phyloP scores from a whole-genome alignment of 768 basidiomycete genomes.

The Leucosporidium yakuticum region DNA sequence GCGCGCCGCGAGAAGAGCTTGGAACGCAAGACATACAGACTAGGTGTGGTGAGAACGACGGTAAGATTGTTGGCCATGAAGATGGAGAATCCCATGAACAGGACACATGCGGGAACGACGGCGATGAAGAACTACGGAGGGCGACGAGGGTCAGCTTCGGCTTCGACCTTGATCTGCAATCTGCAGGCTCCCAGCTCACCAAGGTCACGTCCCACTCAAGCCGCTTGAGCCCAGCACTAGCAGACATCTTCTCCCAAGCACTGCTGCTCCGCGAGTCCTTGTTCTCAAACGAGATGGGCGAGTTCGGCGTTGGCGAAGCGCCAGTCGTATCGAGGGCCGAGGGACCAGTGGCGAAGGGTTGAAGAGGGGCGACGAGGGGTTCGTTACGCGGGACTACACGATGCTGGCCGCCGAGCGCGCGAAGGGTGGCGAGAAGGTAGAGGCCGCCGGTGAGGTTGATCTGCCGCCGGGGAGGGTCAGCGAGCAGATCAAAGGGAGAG shows the following conservation, averaged over 20 bases:
- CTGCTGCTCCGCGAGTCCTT: neutral
- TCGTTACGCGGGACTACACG: slow-evolving; percentile 3
- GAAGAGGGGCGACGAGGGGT: slow-evolving; percentile 12
- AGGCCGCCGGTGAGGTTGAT: slow-evolving; percentile 12
- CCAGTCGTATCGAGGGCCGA: neutral
- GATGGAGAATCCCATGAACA: slow-evolving; percentile 4
- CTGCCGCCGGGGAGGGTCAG: neutral
- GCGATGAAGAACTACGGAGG: slow-evolving; percentile 5
- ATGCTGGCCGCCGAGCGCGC: neutral
- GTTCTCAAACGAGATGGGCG: too few species aligned
- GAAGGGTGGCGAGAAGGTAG: slow-evolving; percentile 8
- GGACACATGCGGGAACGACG: slow-evolving; percentile 1
- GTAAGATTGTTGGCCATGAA: neutral
- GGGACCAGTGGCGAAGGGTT: neutral
- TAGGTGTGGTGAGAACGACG: neutral
- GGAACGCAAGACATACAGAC: neutral
- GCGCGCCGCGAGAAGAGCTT: neutral
- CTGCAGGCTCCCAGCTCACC: too few species aligned
- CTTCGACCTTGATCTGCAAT: too few species aligned
- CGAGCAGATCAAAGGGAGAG: neutral
- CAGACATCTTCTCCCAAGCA: neutral
- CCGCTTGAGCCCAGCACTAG: slow-evolving; percentile 2
- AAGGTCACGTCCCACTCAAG: slow-evolving; percentile 7
- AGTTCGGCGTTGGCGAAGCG: too few species aligned
- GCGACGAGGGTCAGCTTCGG: neutral